Evolutionary conservation across 495 filamentous ascomycete species (phyloP), one percentile per base, ranked within the genome.

Genomic region (Penicillium paxilli): DNA sequence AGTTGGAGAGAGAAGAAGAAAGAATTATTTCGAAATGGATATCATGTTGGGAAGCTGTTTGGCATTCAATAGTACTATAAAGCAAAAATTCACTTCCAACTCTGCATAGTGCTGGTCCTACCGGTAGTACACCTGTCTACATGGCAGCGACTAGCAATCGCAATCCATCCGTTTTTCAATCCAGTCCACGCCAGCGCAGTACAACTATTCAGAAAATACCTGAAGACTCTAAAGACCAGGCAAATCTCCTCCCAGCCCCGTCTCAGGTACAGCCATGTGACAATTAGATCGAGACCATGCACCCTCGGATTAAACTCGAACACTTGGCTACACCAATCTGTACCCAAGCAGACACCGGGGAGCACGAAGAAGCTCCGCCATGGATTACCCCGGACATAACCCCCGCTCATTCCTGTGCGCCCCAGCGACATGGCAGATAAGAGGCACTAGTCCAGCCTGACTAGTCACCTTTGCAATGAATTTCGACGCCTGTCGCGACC

Each of bases 401-500:
- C 20, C 40, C 40, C 21, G 40, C 20, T 14, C 40, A 2, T 23
- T 42, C 20, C 35, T 23, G 19, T 42, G 40, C 23, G 17, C 8
- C 40, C 40, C 40, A 42, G 40, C 40, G n/a, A 14, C 40, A 42
- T 42, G 40, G 40, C 40, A 42, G 40, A 42, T 42, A 42, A 42
- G 11, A 42, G n/a, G 40, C 40, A 42, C 40, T 3, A 9, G 40
- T 21, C 40, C 19, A 48, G 11, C 28, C 28, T 8, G 46, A 21
- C 32, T 32, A 25, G 51, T 32, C 30, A 20, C n/a, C 32, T 53
- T 53, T 24, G 5, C 51, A 53, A 53, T 19, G 10, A 9, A 25
- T 20, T 33, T 50, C 33, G 33, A 41, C 23, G 19, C 12, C 30
- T 10, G 20, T 35, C 26, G 50, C 28, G 41, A 4, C 21, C 32